These are phyloP conservation scores for Meyerozyma smithsonii DNA, from an alignment of 1,139 yeast species.

Conservation along the genomic window DNA sequence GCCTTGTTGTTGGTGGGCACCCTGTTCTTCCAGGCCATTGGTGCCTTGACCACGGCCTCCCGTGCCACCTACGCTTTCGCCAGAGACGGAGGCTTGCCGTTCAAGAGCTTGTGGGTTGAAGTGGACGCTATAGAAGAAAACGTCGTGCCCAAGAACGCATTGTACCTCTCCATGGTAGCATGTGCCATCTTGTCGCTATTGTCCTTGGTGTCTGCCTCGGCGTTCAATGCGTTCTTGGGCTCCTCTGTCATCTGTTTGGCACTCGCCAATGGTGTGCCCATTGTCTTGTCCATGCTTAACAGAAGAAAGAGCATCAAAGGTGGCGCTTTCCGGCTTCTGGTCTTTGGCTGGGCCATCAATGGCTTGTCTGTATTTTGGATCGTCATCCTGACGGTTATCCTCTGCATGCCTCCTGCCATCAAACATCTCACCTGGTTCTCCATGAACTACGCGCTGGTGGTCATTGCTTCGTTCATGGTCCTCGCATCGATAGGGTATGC, in stretches of 20 bases:
- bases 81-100: constrained; percentile 84
- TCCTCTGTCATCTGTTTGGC: constrained; percentile 79
- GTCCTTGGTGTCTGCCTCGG: constrained; percentile 66
- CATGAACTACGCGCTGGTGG: constrained; percentile 75
- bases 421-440: constrained; percentile 52
- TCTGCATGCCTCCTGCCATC: constrained; percentile 72
- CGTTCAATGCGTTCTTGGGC: constrained; percentile 82
- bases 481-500: constrained; percentile 49
- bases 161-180: constrained; percentile 62
- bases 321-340: constrained; percentile 62
- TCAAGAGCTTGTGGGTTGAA: constrained; percentile 56
- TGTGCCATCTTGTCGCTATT: constrained; percentile 59
- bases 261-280: constrained; percentile 74
- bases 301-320: constrained; percentile 62
- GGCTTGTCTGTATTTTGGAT: constrained; percentile 59
- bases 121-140: constrained; percentile 57
- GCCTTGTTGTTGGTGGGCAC: constrained; percentile 68
- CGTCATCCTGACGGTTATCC: constrained; percentile 51
- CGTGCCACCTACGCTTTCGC: constrained; percentile 85
- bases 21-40: constrained; percentile 71
- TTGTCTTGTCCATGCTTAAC: constrained; percentile 56
- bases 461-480: constrained; percentile 45
- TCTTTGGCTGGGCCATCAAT: constrained; percentile 62
- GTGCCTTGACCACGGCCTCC: constrained; percentile 79
- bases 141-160: constrained; percentile 67